Conservation (phyloP, 2,329 filamentous ascomycete species). For the Neocucurbitaria cava region DNA sequence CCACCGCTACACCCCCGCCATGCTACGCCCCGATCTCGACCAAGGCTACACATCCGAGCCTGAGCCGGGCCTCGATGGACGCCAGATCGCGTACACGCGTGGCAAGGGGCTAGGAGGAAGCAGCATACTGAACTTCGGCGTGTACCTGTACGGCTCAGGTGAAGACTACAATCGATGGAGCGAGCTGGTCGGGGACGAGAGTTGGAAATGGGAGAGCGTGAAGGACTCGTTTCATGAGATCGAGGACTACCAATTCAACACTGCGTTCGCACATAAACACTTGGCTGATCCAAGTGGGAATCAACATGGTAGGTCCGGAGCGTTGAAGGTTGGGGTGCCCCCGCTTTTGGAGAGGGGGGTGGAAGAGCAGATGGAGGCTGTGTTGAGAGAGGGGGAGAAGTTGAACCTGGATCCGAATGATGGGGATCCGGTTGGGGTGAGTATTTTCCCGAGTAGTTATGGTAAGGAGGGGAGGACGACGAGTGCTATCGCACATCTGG, state of each 20-base stretch:
- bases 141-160: conserved; percentile 56
- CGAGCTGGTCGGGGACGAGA: conserved; percentile 60
- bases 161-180: conserved; percentile 71
- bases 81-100: conserved; percentile 53
- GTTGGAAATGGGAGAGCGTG: conserved; percentile 63
- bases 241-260: conserved; percentile 59
- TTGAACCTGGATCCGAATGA: conserved; percentile 63
- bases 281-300: conserved; percentile 55
- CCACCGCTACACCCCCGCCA: conserved; percentile 58
- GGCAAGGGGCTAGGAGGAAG: conserved; percentile 60
- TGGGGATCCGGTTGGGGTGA: conserved; percentile 39
- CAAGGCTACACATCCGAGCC: conserved; percentile 55
- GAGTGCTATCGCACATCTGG: conserved; percentile 44
- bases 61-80: conserved; percentile 44
- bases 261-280: conserved; percentile 45
- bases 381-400: conserved; percentile 62
- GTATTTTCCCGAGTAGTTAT: conserved; percentile 47
- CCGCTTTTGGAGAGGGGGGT: conserved; percentile 66
- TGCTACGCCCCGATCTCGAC: conserved; percentile 59
- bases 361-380: conserved; percentile 60
- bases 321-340: conserved; percentile 48
- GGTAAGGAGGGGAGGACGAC: conserved; percentile 42
- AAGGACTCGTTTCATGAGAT: conserved; percentile 60
- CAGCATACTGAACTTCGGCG: conserved; percentile 55
- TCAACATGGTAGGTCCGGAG: conserved; percentile 56